These are phyloP conservation scores for Lipomyces mesembrius DNA, from an alignment of 805 yeast species.

Conservation along the genomic window DNA sequence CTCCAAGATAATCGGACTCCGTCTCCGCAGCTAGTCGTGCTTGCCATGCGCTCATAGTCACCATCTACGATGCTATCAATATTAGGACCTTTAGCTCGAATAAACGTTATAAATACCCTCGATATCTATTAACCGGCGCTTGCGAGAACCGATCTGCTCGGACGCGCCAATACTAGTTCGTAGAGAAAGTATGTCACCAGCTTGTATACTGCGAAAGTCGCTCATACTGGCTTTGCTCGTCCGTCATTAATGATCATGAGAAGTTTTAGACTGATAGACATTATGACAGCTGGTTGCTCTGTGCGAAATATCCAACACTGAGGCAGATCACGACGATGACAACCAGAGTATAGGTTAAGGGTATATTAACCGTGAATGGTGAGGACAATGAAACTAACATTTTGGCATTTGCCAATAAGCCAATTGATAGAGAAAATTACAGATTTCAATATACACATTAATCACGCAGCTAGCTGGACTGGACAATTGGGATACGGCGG, in stretches of 20 bases:
- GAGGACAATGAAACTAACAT: no score
- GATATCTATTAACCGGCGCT: neutral
- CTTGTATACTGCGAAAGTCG: neutral
- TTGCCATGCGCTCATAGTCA: neutral
- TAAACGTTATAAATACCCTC: neutral
- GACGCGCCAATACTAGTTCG: neutral
- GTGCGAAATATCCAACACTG: no score
- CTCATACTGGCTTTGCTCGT: neutral
- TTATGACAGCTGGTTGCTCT: neutral
- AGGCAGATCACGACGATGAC: no score
- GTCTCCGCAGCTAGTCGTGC: neutral
- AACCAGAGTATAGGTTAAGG: no score
- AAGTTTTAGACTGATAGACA: neutral
- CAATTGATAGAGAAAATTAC: no score
- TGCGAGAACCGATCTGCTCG: neutral
- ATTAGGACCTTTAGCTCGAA: neutral
- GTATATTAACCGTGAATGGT: no score
- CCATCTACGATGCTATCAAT: neutral
- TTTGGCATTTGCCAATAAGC: no score
- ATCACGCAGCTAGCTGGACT: no score
- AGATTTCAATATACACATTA: no score
- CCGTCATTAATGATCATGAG: neutral
- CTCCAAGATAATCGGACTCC: constrained; percentile 2
- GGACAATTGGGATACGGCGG: no score
- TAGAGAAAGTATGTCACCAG: neutral